Evolutionary conservation across 257 asterid species (phyloP), one percentile per base, ranked within the genome.

Genomic region (Hygrophila difformis): DNA sequence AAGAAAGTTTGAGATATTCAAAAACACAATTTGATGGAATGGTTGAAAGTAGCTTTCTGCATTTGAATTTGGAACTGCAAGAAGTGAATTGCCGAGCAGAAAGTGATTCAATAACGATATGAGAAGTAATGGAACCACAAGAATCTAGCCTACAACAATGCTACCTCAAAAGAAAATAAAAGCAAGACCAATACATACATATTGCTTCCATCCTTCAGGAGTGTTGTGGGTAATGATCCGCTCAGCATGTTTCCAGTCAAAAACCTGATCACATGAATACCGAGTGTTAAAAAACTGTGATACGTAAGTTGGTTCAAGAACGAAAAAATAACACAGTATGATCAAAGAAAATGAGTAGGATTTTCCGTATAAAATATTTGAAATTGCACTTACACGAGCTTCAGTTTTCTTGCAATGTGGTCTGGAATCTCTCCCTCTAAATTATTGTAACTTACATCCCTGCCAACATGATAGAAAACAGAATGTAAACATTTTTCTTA

Each of bases 391-490:
- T 54, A 86, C 96, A 82, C 68, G 44, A 73, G 69, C 56, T 78
- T 82, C 52, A 82, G 65, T 36, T 57, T 75, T 70, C 93, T 82
- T 12, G 78, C 68, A 12, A 82, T 60, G 57, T 51, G 65, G 59
- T 62, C 35, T 17, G 81, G 89, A 60, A 86, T 74, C 54, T 28
- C 50, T 23, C 96, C 96, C 21, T 9, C 55, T 40, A 86, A 73
- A 37, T 51, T 74, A 68, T 86, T 86, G 89, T 82, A 86, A 59
- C 93, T 77, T 56, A 82, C 78, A 51, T 86, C 96, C 74, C 96
- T 86, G 86, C 29, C 35, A 59, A 67, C 12, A 45, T 55, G 33
- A 43, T 18, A 2, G 46, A 57, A 60, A 19, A 57, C 22, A 44
- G 23, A 39, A 44, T 29, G 39, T 14, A 41, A 49, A 38, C 48